These are phyloP conservation scores for Debaryomycetaceae sp. DNA, from an alignment of 1,139 yeast species.

Conservation along the genomic window DNA sequence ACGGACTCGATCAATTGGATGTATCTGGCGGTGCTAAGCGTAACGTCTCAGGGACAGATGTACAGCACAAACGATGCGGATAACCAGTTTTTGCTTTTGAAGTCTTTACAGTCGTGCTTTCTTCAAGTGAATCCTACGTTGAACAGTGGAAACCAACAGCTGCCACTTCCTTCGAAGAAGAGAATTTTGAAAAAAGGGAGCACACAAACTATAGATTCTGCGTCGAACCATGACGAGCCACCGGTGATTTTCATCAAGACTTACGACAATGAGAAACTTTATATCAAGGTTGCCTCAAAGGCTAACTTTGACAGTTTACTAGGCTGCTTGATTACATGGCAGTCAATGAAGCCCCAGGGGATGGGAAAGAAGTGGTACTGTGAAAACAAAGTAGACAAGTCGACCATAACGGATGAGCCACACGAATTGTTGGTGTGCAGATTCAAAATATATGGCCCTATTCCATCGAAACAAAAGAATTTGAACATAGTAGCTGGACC, in stretches of 20 bases:
- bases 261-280: slow-evolving; percentile 45
- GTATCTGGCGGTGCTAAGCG: slow-evolving; percentile 27
- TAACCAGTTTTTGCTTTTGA: slow-evolving; percentile 31
- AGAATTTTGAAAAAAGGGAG: slow-evolving; percentile 8
- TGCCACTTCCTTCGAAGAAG: slow-evolving; percentile 8
- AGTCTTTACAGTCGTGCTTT: slow-evolving; percentile 40
- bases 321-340: slow-evolving; percentile 62
- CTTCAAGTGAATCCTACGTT: slow-evolving; percentile 36
- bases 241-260: slow-evolving; percentile 49
- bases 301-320: slow-evolving; percentile 47
- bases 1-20: slow-evolving; percentile 41
- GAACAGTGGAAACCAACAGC: slow-evolving; percentile 9
- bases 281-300: slow-evolving; percentile 42
- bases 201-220: slow-evolving; percentile 1
- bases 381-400: slow-evolving; percentile 34
- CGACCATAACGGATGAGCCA: slow-evolving; percentile 23
- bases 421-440: slow-evolving; percentile 58
- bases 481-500: slow-evolving; percentile 43
- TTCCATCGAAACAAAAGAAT: slow-evolving; percentile 44
- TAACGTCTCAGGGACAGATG: slow-evolving; percentile 37
- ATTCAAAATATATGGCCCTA: slow-evolving; percentile 62
- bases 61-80: slow-evolving; percentile 34
- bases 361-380: slow-evolving; percentile 56
- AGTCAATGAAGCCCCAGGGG: slow-evolving; percentile 55
- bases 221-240: slow-evolving; percentile 21